Evolutionary conservation across 257 asterid genomes (phyloP).

Genomic region (Solanum chilense): DNA sequence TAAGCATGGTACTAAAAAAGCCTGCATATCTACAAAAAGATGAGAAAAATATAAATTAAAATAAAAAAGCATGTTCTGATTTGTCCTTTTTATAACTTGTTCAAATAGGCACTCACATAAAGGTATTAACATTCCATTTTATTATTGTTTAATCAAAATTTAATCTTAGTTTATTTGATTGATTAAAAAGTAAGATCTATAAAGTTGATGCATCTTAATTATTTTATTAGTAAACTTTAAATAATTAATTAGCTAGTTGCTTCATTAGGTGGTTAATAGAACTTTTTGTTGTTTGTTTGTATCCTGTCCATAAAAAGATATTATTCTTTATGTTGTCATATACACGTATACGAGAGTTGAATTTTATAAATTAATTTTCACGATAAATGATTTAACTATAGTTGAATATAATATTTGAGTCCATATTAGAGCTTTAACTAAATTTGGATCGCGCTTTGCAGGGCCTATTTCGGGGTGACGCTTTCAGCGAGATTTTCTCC

Average conservation of each 20-base stretch:
- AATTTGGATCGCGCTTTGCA: too few relatives aligned
- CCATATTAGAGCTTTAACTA: too few relatives aligned
- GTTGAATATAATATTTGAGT: background rate
- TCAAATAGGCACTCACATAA: background rate
- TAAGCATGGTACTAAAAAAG: conserved; percentile 16
- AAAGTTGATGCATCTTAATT: background rate
- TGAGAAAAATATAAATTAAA: background rate
- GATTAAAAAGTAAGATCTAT: background rate
- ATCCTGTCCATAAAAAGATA: background rate
- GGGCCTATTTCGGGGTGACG: fast-evolving
- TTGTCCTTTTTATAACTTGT: background rate
- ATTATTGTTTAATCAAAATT: background rate
- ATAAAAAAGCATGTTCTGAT: background rate
- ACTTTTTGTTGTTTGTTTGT: background rate
- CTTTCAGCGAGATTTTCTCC: fast-evolving
- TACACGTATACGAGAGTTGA: too few relatives aligned
- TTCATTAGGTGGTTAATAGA: background rate
- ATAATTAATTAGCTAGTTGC: background rate
- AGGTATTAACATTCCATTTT: background rate
- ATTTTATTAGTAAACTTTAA: background rate
- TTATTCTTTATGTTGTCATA: background rate
- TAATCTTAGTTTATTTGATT: background rate
- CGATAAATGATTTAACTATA: background rate
- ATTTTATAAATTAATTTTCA: too few relatives aligned
- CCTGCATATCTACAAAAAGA: conserved; percentile 13